Conservation (phyloP, 495 filamentous ascomycete genomes). For the Penicillium crystallinum region DNA sequence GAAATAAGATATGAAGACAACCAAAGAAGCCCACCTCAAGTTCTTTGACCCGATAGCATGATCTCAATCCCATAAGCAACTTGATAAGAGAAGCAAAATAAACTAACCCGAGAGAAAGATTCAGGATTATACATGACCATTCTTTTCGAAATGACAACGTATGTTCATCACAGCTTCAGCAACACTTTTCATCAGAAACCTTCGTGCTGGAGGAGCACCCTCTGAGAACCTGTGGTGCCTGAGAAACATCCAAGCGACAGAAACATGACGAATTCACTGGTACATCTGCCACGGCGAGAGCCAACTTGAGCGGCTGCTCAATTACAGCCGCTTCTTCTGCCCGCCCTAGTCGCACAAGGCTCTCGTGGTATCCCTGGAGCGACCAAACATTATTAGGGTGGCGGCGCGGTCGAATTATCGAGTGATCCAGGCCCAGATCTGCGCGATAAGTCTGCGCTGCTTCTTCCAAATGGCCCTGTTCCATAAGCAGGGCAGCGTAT, state of each 20-base stretch:
- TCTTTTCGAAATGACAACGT: too few relatives aligned
- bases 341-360: constrained; percentile 45
- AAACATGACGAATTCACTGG: constrained; percentile 53
- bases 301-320: constrained; percentile 44
- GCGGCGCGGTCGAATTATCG: constrained; percentile 48
- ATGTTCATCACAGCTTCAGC: too few relatives aligned
- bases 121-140: too few relatives aligned
- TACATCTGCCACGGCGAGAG: constrained; percentile 51
- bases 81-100: too few relatives aligned
- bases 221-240: constrained; percentile 3
- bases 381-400: constrained; percentile 65
- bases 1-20: too few relatives aligned
- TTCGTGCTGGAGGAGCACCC: background rate
- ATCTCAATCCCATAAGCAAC: too few relatives aligned
- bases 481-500: constrained; percentile 54
- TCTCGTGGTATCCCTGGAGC: constrained; percentile 59
- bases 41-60: too few relatives aligned
- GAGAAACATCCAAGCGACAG: constrained; percentile 38
- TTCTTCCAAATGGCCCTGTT: constrained; percentile 51
- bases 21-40: too few relatives aligned
- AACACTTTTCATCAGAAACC: background rate
- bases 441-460: constrained; percentile 50
- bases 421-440: constrained; percentile 52
- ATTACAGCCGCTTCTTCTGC: constrained; percentile 44
- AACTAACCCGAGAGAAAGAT: too few relatives aligned